phyloP scores from a whole-genome alignment of 140 eudicot species.

The Ambrosia hybrid region DNA sequence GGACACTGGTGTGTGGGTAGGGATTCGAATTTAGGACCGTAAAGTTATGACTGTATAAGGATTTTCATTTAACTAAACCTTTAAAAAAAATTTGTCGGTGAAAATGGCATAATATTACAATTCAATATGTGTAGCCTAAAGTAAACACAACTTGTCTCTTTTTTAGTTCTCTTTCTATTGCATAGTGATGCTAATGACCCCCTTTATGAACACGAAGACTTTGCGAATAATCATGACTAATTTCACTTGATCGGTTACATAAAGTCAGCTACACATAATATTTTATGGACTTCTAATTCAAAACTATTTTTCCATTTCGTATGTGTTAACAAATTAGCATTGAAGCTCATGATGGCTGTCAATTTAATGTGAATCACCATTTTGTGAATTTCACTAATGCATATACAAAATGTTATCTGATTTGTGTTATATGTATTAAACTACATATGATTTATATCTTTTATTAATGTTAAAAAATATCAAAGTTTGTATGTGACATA shows the following conservation, averaged over 20 bases:
- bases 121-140: neutral
- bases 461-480: no score
- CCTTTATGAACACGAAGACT: constrained; percentile 21
- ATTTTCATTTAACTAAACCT: no score
- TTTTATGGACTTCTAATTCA: neutral
- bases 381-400: no score
- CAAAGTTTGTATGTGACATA: no score
- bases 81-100: no score
- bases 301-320: constrained; percentile 12
- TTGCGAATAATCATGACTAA: constrained; percentile 1
- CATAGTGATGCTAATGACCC: neutral
- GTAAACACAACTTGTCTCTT: neutral
- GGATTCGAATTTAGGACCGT: no score
- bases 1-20: no score
- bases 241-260: neutral
- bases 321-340: neutral
- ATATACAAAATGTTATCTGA: no score
- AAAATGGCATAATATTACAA: neutral
- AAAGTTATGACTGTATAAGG: no score
- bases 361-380: neutral
- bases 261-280: constrained; percentile 15
- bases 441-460: no score
- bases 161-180: neutral
- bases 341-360: neutral
- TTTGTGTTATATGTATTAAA: no score